Evolutionary conservation across 2,329 filamentous ascomycete genomes (phyloP), one percentile per base, ranked within the genome.

Genomic region (Fusarium lateritium): DNA sequence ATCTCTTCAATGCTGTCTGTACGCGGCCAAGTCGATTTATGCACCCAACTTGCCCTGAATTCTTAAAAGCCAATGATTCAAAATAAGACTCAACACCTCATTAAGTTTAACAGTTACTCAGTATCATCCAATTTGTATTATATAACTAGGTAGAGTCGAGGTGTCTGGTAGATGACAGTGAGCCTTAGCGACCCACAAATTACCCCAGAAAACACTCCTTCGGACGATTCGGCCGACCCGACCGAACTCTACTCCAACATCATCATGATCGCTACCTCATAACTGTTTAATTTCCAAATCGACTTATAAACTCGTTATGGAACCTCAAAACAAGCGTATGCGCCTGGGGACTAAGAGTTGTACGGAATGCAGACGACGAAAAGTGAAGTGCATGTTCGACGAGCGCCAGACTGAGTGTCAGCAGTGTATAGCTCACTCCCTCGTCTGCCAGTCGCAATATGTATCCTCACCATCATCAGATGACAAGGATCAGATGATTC

Each of bases 311-410:
- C 11, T n/a, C n/a, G 9, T 21, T 31, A 49, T 59, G 53, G 62
- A 54, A 19, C 34, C 28, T 2, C 40, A 36, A 10, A 39, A 55
- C 11, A 79, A 76, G 43, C 76, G 72, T 11, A 74, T 76, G 71
- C 74, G 77, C 5, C 61, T 76, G 5, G 77, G 79, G 15, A 79
- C 75, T 5, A 75, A 71, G 62, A 79, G 76, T 59, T 81, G 79
- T 55, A 63, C 71, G 28, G 79, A 79, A 79, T 85, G 84, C 60
- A 80, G 83, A 40, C 80, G 83, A 38, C 81, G 84, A 51, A 86
- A 85, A 74, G 83, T 85, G 28, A 79, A 80, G 53, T 86, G 84
- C 73, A 80, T 83, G 52, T 83, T 79, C 57, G 42, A 75, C 76
- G 26, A 62, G 76, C n/a, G 78, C 78, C 38, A 80, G 77, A 50